Evolutionary conservation across 306 rosid genomes (phyloP).

Genomic region (Glycyrrhiza uralensis): DNA sequence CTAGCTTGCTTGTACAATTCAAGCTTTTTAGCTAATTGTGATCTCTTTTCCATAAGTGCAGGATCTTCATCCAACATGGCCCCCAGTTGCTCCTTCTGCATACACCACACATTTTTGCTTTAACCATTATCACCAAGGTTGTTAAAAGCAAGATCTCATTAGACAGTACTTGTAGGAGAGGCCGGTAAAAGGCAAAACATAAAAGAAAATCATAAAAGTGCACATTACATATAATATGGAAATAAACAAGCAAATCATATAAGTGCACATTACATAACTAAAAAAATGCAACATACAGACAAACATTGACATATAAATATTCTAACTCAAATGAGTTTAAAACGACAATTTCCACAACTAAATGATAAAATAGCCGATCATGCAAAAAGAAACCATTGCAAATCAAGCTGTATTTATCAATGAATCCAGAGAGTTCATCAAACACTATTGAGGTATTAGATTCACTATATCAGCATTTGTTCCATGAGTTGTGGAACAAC

Average conservation of each 20-base stretch:
- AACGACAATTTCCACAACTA: neutral
- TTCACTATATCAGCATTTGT: neutral
- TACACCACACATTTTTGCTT: neutral
- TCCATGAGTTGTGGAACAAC: neutral
- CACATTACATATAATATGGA: neutral
- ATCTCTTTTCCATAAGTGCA: constrained; percentile 29
- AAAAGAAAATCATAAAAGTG: neutral
- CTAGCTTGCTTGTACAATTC: constrained; percentile 35
- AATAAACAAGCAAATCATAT: too few relatives aligned
- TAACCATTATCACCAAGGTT: neutral
- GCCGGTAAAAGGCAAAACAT: neutral
- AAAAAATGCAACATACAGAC: too few relatives aligned
- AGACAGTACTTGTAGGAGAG: neutral
- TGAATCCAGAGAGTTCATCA: neutral
- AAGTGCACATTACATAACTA: too few relatives aligned
- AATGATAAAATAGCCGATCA: too few relatives aligned
- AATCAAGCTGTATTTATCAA: too few relatives aligned
- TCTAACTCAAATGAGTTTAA: neutral
- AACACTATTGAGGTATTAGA: neutral
- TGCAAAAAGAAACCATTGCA: too few relatives aligned
- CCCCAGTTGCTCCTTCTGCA: constrained; percentile 31
- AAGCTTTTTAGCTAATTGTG: constrained; percentile 30
- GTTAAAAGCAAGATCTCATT: neutral
- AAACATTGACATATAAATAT: neutral
- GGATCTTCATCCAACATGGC: constrained; percentile 30